Base-by-base conservation (phyloP, 306 rosid species). In the Cicer chorassanicum region DNA sequence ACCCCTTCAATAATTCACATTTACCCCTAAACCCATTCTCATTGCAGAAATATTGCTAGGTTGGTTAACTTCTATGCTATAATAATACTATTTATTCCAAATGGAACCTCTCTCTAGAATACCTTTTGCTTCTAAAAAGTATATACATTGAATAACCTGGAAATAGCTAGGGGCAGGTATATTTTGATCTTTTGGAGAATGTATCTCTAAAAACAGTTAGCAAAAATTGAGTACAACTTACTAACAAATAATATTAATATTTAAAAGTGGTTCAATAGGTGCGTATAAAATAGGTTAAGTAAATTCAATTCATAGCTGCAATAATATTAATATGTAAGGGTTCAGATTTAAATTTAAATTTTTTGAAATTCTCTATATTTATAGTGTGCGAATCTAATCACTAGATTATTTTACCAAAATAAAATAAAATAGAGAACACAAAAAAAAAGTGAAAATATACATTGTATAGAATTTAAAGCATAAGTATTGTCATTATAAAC, bases 201-300 rank as follows among this genome's bases (percentile, higher is more conserved):
- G 62, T 39, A 41, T 40, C 75, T 40, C 10, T 63, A 13, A 43
- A 57, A 6, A 0, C 24, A 36, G 2, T 60, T 34, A 29, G 39
- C 7, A 45, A 39, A 68, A 24, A 1, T 10, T 42, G 16, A 19
- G 15, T 46, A 2, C n/a, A 65, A 59, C 36, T 29, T 8, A 56
- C 16, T 4, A n/a, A 7, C 7, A n/a, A 55, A 38, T 38, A 55
- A 38, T 38, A 61, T 56, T 19, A 42, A 41, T 5, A 29, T 29
- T 29, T 3, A 21, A 71, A 75, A 56, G 86, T 70, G 82, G 88
- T 84, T 87, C 81, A n/a, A 24, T 24, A 16, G 69, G 72, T 67
- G 59, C 21, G 1, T 19, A 19, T 19, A 60, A 66, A 69, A 64
- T 6, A 51, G 11, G 44, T 29, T 4, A 21, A 21, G 29, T 21